phyloP scores from a whole-genome alignment of 306 rosid species.

The Abrus precatorius region DNA sequence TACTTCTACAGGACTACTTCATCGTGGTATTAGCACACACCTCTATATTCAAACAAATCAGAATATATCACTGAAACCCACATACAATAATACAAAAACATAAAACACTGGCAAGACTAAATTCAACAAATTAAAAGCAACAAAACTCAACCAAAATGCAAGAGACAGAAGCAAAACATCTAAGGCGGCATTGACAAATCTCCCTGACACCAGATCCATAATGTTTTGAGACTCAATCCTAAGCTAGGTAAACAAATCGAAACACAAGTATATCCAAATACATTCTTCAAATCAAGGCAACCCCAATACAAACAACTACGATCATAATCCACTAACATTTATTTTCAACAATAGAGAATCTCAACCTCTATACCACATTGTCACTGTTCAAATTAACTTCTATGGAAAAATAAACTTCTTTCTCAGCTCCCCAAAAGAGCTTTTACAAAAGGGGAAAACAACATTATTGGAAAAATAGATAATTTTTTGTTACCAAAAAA shows the following conservation, averaged over 20 bases:
- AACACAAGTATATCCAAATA: neutral
- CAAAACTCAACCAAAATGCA: neutral
- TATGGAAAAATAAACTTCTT: neutral
- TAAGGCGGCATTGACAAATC: neutral
- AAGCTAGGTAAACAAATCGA: neutral
- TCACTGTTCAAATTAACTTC: neutral
- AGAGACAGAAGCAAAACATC: neutral
- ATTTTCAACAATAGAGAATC: constrained; percentile 1
- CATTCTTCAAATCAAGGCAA: constrained; percentile 15
- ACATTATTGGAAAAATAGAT: too few relatives aligned
- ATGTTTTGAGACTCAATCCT: neutral
- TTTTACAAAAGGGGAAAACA: too few relatives aligned
- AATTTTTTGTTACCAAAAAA: too few relatives aligned
- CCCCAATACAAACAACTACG: neutral
- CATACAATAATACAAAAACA: constrained; percentile 5
- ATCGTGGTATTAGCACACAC: neutral
- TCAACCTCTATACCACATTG: neutral
- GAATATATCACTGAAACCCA: constrained; percentile 9
- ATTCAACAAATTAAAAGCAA: neutral
- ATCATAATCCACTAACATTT: neutral
- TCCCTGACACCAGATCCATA: neutral
- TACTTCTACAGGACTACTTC: neutral
- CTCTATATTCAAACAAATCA: constrained; percentile 29
- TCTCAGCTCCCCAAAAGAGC: neutral
- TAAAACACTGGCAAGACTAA: neutral